A percentile compares a stretch with the other conserved stretches of the same genome.
phyloP scores from a whole-genome alignment of 2,329 filamentous ascomycete species.

The Balansia obtecta region DNA sequence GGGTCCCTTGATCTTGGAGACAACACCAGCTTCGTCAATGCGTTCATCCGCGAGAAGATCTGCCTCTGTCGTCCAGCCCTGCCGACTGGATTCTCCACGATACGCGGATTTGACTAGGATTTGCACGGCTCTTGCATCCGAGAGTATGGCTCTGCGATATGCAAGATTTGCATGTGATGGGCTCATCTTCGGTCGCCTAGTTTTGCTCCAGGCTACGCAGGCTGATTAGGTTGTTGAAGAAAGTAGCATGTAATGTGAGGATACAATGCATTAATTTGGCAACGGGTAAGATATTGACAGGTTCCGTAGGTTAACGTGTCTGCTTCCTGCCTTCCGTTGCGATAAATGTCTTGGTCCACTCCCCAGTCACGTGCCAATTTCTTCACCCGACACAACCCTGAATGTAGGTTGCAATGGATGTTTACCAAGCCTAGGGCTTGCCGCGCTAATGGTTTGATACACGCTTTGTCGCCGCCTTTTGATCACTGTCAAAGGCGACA shows the following conservation, averaged over 20 bases:
- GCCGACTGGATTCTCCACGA: constrained; percentile 26
- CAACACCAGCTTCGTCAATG: constrained; percentile 25
- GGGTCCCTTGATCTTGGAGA: constrained; percentile 27
- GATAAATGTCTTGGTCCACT: no score
- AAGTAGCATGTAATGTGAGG: not conserved
- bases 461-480: no score
- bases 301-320: no score
- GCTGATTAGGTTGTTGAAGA: not conserved
- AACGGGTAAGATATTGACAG: no score
- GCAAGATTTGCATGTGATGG: constrained; percentile 11
- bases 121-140: constrained; percentile 21
- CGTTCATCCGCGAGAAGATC: constrained; percentile 30
- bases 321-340: no score
- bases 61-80: constrained; percentile 35
- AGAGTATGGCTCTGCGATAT: constrained; percentile 22
- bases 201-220: not conserved
- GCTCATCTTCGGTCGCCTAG: not conserved
- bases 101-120: constrained; percentile 31
- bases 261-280: no score
- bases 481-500: no score
- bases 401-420: no score
- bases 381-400: no score
- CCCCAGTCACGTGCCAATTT: no score
- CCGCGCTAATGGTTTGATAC: no score
- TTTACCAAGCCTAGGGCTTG: no score